These are phyloP conservation scores for Inosperma sp. DNA, from an alignment of 768 basidiomycete species.

Conservation along the genomic window DNA sequence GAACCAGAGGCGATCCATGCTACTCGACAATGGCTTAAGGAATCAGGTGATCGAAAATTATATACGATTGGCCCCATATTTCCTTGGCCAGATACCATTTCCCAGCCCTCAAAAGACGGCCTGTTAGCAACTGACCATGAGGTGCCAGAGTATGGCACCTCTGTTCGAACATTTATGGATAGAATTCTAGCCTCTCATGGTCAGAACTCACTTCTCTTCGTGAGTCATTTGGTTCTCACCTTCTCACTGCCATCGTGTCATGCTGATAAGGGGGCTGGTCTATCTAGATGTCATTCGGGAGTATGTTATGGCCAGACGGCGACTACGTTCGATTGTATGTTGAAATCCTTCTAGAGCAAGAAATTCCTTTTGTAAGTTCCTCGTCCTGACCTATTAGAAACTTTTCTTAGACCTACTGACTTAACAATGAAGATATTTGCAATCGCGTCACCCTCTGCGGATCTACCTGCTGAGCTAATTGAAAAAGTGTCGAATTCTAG, in stretches of 20 bases:
- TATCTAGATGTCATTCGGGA: not conserved
- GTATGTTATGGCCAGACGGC: not conserved
- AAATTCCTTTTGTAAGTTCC: not conserved
- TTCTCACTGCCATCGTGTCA: not conserved
- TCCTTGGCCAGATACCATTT: not conserved
- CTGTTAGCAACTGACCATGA: not conserved
- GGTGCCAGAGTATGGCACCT: not conserved
- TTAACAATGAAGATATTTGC: constrained; percentile 2
- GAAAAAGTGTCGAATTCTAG: not conserved
- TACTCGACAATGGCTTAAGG: not conserved
- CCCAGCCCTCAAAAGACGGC: not conserved
- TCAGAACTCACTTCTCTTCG: not conserved
- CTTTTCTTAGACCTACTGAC: too few species aligned
- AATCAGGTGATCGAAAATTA: not conserved
- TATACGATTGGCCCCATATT: not conserved
- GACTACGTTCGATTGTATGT: not conserved
- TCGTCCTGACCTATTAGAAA: not conserved
- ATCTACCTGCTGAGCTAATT: not conserved
- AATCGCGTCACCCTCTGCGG: not conserved
- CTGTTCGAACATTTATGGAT: not conserved
- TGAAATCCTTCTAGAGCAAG: not conserved
- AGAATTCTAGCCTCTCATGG: not conserved
- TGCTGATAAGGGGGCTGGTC: too few species aligned
- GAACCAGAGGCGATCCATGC: not conserved
- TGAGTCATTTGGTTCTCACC: not conserved